phyloP scores from a whole-genome alignment of 345 rosid species.

The Erysimum cheiranthoides region DNA sequence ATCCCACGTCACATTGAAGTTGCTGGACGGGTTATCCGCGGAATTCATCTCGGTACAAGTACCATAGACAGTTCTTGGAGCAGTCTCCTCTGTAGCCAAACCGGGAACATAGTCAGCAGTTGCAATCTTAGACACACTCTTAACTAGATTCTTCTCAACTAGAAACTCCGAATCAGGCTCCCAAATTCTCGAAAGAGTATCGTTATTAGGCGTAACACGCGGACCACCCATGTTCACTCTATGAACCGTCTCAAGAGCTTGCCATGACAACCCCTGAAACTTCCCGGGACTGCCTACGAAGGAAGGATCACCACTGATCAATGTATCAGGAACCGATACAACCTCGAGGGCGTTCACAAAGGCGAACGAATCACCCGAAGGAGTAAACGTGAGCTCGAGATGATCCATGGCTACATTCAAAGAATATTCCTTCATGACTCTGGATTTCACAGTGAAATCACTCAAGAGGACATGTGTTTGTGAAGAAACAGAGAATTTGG shows the following conservation, averaged over 20 bases:
- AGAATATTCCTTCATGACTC: slow-evolving; percentile 70
- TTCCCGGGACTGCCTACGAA: slow-evolving; percentile 38
- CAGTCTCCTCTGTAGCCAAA: slow-evolving; percentile 57
- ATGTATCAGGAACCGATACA: slow-evolving; percentile 71
- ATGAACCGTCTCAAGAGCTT: slow-evolving; percentile 75
- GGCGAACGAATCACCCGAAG: slow-evolving; percentile 63
- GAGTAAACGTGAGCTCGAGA: slow-evolving; percentile 68
- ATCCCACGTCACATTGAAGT: slow-evolving; percentile 85
- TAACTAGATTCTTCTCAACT: slow-evolving; percentile 48
- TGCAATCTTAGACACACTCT: slow-evolving; percentile 45
- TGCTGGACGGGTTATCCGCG: slow-evolving; percentile 47
- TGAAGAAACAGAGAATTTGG: slow-evolving; percentile 66
- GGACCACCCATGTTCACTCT: slow-evolving; percentile 97
- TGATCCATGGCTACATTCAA: slow-evolving; percentile 53
- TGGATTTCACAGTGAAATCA: slow-evolving; percentile 49
- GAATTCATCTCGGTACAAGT: slow-evolving; percentile 73
- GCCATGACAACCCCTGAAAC: slow-evolving; percentile 56
- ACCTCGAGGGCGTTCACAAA: slow-evolving; percentile 83
- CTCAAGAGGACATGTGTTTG: slow-evolving; percentile 60
- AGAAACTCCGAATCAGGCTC: slow-evolving; percentile 62
- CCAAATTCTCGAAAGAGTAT: slow-evolving; percentile 86
- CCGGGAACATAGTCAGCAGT: slow-evolving; percentile 62
- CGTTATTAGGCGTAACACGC: slow-evolving; percentile 54
- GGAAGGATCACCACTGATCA: slow-evolving; percentile 52
- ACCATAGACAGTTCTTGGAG: slow-evolving; percentile 79